Conservation (phyloP, 768 basidiomycete species). For the Ephemerocybe angulata region DNA sequence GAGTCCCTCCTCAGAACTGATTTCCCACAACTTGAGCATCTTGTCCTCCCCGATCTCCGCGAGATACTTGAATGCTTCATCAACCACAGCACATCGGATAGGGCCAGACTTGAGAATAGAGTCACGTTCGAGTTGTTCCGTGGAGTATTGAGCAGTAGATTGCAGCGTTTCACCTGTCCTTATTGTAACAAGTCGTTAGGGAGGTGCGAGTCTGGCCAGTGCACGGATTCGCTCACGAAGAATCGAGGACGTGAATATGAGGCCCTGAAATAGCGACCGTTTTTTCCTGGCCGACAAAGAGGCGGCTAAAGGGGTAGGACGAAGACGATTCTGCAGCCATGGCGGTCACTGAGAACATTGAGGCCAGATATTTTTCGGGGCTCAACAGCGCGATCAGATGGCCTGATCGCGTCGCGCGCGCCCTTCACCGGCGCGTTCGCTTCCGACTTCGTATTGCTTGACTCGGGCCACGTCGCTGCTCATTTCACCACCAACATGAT, state of each 20-base stretch:
- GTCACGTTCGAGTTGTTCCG: constrained; percentile 23
- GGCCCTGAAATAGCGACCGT: constrained; percentile 54
- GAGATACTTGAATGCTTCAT: constrained; percentile 42
- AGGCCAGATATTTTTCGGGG: background rate
- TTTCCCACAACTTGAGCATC: constrained; percentile 66
- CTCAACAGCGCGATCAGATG: too few species aligned
- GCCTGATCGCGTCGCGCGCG: too few species aligned
- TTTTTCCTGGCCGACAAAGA: constrained; percentile 36
- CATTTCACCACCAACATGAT: too few species aligned
- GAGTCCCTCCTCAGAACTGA: constrained; percentile 40
- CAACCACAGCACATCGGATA: constrained; percentile 56
- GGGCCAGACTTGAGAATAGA: constrained; percentile 46
- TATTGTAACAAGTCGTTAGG: constrained; percentile 8
- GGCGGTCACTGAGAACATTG: background rate
- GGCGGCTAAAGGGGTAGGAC: constrained; percentile 45
- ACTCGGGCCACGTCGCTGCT: too few species aligned
- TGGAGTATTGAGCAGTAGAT: constrained; percentile 37
- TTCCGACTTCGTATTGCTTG: too few species aligned
- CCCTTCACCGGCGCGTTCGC: too few species aligned
- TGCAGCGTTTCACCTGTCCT: constrained; percentile 52
- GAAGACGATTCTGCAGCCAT: constrained; percentile 5
- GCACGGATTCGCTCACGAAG: constrained; percentile 37
- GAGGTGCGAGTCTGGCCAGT: background rate
- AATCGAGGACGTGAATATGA: constrained; percentile 58
- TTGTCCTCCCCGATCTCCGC: constrained; percentile 80